Percentiles rank a stretch among this genome's conserved stretches.
These are phyloP conservation scores for Coemansia asiatica DNA, from an alignment of 192 early-diverging fungal species.

Conservation along the genomic window DNA sequence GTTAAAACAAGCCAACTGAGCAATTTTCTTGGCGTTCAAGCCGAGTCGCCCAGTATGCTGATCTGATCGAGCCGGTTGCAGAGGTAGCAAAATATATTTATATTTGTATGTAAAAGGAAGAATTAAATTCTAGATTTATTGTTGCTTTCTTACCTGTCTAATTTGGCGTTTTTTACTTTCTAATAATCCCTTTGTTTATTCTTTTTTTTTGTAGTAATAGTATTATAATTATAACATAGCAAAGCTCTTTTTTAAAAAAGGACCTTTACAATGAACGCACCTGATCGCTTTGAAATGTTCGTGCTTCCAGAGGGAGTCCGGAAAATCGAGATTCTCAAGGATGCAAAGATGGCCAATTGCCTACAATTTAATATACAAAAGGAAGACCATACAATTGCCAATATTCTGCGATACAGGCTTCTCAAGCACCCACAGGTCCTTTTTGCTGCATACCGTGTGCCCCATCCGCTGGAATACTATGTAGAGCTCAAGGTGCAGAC, in stretches of 20 bases:
- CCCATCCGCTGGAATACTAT: conserved; percentile 94
- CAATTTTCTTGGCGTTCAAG: not conserved
- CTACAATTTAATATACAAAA: conserved; percentile 86
- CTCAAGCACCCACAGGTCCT: conserved; percentile 89
- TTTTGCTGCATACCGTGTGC: conserved; percentile 95
- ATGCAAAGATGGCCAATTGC: conserved; percentile 92
- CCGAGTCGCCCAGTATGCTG: no score
- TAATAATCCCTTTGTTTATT: not conserved
- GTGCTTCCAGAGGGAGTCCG: conserved; percentile 73
- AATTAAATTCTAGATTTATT: conserved; percentile 4
- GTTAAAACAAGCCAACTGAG: not conserved
- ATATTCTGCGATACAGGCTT: conserved; percentile 88
- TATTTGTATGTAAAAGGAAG: no score
- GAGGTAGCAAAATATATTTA: not conserved
- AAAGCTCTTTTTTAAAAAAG: no score
- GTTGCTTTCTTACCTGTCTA: not conserved
- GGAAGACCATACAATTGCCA: conserved; percentile 98
- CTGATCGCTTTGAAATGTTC: conserved; percentile 82
- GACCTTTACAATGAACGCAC: conserved; percentile 68
- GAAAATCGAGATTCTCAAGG: conserved; percentile 78
- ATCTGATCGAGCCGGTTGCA: no score
- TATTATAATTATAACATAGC: not conserved
- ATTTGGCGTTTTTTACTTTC: not conserved
- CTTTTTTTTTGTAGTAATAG: not conserved
- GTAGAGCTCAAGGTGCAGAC: conserved; percentile 93